Conservation (phyloP, 768 basidiomycete genomes). For the Naganishia randhawae region DNA sequence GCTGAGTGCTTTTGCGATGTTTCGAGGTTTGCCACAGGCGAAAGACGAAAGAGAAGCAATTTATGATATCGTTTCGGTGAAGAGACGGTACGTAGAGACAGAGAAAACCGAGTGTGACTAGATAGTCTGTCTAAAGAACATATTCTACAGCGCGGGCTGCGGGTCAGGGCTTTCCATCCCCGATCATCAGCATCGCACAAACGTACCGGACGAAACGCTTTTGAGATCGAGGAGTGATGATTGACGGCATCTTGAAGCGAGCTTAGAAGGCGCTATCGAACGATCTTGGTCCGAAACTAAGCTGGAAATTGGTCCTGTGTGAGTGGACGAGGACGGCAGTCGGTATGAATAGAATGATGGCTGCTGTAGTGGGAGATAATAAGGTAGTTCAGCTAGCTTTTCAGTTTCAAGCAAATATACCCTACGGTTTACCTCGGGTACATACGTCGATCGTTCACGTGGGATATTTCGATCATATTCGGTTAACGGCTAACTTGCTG, state of each 20-base stretch:
- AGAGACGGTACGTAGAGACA: slow-evolving; percentile 35
- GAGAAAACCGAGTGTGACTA: slow-evolving; percentile 37
- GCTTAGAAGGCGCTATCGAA: background rate
- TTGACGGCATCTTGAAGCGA: background rate
- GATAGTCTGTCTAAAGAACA: slow-evolving; percentile 22
- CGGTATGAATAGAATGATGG: no score
- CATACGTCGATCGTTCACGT: no score
- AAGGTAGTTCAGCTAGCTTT: no score
- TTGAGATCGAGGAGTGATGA: background rate
- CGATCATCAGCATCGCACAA: background rate
- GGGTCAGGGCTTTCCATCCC: background rate
- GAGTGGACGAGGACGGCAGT: no score
- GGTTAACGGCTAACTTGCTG: no score
- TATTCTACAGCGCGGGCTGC: slow-evolving; percentile 5
- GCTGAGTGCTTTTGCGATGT: background rate
- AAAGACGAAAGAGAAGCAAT: slow-evolving; percentile 36
- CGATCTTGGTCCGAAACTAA: background rate
- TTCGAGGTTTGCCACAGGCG: background rate
- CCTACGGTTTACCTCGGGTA: no score
- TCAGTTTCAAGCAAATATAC: no score
- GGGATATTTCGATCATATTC: no score
- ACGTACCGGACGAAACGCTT: slow-evolving; percentile 13
- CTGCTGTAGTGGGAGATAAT: no score
- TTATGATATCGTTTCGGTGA: slow-evolving; percentile 35
- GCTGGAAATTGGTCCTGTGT: background rate